Percentiles rank a stretch among this genome's conserved stretches.
Evolutionary conservation across 1,139 yeast genomes (phyloP).

Genomic region (Yamadazyma atlantica): DNA sequence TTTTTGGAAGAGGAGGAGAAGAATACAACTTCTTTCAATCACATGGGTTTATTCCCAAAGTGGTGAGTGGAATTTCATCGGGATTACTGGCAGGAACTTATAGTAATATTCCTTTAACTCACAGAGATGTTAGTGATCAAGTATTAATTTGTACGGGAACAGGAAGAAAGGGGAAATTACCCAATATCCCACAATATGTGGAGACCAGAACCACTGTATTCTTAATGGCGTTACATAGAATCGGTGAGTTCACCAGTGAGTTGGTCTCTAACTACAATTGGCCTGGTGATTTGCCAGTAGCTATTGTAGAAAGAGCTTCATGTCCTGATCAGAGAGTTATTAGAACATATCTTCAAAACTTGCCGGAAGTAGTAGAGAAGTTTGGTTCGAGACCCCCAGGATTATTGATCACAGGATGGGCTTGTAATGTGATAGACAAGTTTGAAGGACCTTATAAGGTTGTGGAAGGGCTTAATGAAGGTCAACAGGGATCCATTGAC

Average conservation of each 20-base stretch:
- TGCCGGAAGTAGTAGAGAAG: conserved; percentile 72
- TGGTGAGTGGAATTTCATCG: conserved; percentile 87
- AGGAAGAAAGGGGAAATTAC: conserved; percentile 83
- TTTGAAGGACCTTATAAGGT: conserved; percentile 43
- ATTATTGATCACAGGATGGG: conserved; percentile 74
- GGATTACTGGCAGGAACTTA: conserved; percentile 89
- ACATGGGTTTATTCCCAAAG: conserved; percentile 70
- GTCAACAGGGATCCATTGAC: neutral
- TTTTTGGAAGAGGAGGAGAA: conserved; percentile 97
- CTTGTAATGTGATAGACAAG: conserved; percentile 61
- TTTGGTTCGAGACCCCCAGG: conserved; percentile 96
- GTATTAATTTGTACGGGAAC: conserved; percentile 93
- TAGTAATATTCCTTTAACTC: conserved; percentile 87
- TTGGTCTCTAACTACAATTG: conserved; percentile 54
- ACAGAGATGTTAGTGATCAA: conserved; percentile 90
- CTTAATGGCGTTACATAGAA: conserved; percentile 87
- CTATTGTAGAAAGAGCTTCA: conserved; percentile 86
- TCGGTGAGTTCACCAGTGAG: conserved; percentile 62
- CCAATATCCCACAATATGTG: conserved; percentile 74
- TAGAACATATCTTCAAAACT: conserved; percentile 64
- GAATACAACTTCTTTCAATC: conserved; percentile 68
- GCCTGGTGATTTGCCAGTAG: conserved; percentile 74
- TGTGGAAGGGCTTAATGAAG: conserved; percentile 52
- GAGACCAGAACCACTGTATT: conserved; percentile 78
- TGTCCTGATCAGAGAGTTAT: conserved; percentile 91